Percentiles rank a stretch among this genome's conserved stretches.
Evolutionary conservation across 805 yeast species (phyloP).

Genomic region (Zygosaccharomyces gambellarensis): DNA sequence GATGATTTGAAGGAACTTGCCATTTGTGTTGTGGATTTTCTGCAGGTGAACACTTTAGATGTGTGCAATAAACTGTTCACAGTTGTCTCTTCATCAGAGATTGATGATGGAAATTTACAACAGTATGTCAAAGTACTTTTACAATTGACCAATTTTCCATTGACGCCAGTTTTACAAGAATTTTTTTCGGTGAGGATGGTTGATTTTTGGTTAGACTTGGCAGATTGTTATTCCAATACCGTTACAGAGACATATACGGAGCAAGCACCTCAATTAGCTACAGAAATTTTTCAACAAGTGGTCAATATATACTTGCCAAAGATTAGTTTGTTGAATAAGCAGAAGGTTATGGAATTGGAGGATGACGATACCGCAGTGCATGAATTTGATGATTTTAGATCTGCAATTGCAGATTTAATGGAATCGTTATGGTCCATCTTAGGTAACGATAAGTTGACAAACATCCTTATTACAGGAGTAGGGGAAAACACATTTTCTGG

Average conservation of each 20-base stretch:
- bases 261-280: conserved; percentile 33
- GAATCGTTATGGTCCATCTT: conserved; percentile 66
- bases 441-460: conserved; percentile 39
- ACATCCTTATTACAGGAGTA: conserved; percentile 27
- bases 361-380: conserved; percentile 24
- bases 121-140: conserved; percentile 46
- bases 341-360: conserved; percentile 34
- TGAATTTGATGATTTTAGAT: conserved; percentile 65
- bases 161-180: conserved; percentile 58
- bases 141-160: conserved; percentile 51
- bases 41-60: conserved; percentile 31
- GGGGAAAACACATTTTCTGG: conserved; percentile 18
- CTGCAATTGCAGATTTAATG: conserved; percentile 72
- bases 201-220: conserved; percentile 65
- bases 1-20: conserved; percentile 33
- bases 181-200: conserved; percentile 49
- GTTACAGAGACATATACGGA: conserved; percentile 32
- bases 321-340: conserved; percentile 42
- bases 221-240: conserved; percentile 46
- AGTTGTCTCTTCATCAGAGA: conserved; percentile 9
- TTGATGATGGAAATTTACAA: conserved; percentile 17
- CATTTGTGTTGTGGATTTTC: conserved; percentile 31
- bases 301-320: conserved; percentile 67
- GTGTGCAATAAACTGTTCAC: conserved; percentile 34
- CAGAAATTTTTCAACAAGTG: conserved; percentile 45